Base-by-base conservation (phyloP, 495 filamentous ascomycete species). In the Annulohypoxylon nitens region DNA sequence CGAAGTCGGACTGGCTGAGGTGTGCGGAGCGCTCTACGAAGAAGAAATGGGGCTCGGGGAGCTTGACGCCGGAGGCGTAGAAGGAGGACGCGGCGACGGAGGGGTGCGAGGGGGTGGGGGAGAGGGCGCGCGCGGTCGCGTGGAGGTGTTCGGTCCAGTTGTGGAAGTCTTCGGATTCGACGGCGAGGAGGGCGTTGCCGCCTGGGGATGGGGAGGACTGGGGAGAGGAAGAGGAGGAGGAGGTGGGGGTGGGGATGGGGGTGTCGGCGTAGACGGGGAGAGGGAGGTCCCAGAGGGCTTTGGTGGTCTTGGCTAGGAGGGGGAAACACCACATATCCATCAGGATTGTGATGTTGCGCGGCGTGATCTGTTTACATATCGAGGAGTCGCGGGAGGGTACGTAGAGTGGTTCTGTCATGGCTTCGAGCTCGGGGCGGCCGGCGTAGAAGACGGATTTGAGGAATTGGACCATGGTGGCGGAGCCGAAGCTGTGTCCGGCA, bases 271-370 rank as follows among this genome's bases (percentile, higher is more conserved):
- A 90, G 51, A 86, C 84, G 1, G 93, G 92, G 18, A 97, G 82
- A 0, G 92, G 92, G 9, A 88, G 82, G 23, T 85, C 83, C 81
- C 85, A 90, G 37, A 93, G 87, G 71, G 86, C 83, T 2, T 77
- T 70, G 1, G 89, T 89, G 4, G 84, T 74, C 3, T 80, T 81
- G 6, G 88, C 85, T 4, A 87, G 81, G 8, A 94, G 82, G 0
- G 92, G 91, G 37, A 94, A 80, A 53, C 86, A 86, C 93, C 93
- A 95, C 74, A 92, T 84, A 71, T 95, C 93, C 12, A 95, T 86
- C 0, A 95, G 80, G 26, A 92, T 81, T 0, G 89, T 78, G 0
- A 90, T 85, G 14, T 86, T 89, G 9, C 81, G 67, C 1, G 87
- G 82, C 0, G 90, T 92, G 65, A 95, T 86, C 70, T 95, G 93